phyloP scores from a whole-genome alignment of 2,329 filamentous ascomycete genomes.

The Xylariaceae sp. region DNA sequence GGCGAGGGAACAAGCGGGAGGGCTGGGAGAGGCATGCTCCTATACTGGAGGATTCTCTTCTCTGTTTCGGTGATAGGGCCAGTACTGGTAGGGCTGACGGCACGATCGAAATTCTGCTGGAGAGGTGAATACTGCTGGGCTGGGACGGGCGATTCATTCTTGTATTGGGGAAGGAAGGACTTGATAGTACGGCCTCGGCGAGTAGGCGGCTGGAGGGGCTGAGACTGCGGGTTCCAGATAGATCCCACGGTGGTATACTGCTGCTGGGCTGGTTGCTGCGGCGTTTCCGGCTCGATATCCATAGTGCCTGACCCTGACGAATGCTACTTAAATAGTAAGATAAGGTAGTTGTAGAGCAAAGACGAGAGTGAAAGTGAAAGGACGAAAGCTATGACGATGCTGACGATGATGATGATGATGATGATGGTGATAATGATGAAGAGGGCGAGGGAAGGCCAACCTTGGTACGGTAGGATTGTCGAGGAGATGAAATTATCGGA shows the following conservation, averaged over 20 bases:
- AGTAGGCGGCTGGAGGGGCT: conserved; percentile 54
- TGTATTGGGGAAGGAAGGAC: conserved; percentile 41
- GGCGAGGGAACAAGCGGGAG: conserved; percentile 35
- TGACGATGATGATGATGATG: background rate
- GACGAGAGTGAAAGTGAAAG: background rate
- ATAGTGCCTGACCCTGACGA: background rate
- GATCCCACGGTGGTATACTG: conserved; percentile 62
- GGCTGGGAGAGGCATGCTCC: conserved; percentile 1
- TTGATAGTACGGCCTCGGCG: conserved; percentile 53
- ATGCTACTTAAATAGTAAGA: background rate
- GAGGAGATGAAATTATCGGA: background rate
- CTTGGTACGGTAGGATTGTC: background rate
- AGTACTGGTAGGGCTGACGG: conserved; percentile 43
- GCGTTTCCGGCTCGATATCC: background rate
- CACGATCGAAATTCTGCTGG: conserved; percentile 58
- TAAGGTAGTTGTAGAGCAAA: background rate
- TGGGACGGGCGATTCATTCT: conserved; percentile 24
- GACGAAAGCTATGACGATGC: background rate
- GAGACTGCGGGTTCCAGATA: conserved; percentile 52
- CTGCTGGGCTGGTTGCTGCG: conserved; percentile 24
- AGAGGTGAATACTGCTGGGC: conserved; percentile 53
- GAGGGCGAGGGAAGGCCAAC: background rate
- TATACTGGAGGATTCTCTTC: background rate
- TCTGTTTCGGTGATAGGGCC: conserved; percentile 6
- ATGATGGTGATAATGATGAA: background rate